Evolutionary conservation across 352 stramenopile species (phyloP).

Genomic region (Globisporangium lucens): DNA sequence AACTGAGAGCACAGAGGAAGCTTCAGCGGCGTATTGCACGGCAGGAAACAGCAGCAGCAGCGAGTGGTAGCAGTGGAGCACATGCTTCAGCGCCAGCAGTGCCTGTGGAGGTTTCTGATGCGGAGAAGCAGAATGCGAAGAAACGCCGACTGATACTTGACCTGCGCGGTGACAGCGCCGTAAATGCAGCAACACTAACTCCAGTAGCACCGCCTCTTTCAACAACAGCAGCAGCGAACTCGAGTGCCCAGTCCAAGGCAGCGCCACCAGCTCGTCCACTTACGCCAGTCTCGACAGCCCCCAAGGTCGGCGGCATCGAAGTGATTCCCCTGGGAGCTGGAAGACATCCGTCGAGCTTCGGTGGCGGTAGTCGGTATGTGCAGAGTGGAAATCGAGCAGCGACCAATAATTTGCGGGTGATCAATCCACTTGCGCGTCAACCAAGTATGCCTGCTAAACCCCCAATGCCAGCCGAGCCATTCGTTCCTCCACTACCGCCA

Average conservation of each 20-base stretch:
- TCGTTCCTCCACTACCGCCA: background rate
- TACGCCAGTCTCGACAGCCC: background rate
- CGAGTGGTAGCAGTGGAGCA: background rate
- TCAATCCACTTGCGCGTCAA: constrained; percentile 15
- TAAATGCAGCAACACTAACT: background rate
- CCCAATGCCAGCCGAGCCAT: background rate
- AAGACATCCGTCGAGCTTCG: constrained; percentile 20
- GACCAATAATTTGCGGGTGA: constrained; percentile 18
- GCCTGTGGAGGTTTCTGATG: constrained; percentile 1
- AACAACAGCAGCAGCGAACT: background rate
- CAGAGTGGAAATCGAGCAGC: constrained; percentile 54
- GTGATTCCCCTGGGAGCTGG: constrained; percentile 47
- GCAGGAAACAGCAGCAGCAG: constrained; percentile 1
- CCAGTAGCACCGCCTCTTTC: background rate
- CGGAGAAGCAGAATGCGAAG: constrained; percentile 12
- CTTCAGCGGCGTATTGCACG: constrained; percentile 9
- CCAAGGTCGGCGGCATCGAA: constrained; percentile 31
- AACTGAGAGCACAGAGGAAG: constrained; percentile 11
- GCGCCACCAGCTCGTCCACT: background rate
- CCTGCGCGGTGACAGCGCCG: background rate
- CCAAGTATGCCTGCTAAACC: constrained; percentile 8
- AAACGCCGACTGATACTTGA: constrained; percentile 22
- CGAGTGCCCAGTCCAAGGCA: background rate
- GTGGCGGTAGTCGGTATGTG: constrained; percentile 55
- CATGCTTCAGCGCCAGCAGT: background rate